Percentiles rank a stretch among this genome's conserved stretches.
Conservation (phyloP, 2,329 filamentous ascomycete genomes). For the Fusarium camptoceras region DNA sequence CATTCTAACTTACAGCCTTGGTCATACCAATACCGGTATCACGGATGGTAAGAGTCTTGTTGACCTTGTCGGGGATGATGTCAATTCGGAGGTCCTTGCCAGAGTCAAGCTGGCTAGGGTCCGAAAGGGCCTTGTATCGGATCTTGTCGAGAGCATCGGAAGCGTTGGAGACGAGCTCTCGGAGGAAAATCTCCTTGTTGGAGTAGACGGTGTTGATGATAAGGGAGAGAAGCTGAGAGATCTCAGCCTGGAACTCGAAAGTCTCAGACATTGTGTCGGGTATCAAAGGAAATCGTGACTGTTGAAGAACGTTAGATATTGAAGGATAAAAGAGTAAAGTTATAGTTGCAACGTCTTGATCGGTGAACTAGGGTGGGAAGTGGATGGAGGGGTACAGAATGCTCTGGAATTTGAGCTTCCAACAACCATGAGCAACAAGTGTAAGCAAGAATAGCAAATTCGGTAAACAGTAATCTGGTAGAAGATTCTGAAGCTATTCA, state of each 20-base stretch:
- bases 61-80: slow-evolving; percentile 97
- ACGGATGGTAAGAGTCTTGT: slow-evolving; percentile 96
- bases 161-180: slow-evolving; percentile 98
- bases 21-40: slow-evolving; percentile 99
- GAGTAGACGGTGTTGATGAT: slow-evolving; percentile 99
- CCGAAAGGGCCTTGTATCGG: slow-evolving; percentile 96
- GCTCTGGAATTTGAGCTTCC: slow-evolving; percentile 24
- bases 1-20: slow-evolving; percentile 84
- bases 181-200: slow-evolving; percentile 99
- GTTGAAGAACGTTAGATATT: slow-evolving; percentile 33
- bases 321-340: neutral
- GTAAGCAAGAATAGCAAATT: slow-evolving; percentile 1
- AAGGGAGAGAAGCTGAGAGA: slow-evolving; percentile 98
- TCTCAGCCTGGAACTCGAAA: slow-evolving; percentile 99
- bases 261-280: slow-evolving; percentile 87
- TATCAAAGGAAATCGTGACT: slow-evolving; percentile 54
- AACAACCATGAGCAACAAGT: neutral
- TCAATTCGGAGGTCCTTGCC: slow-evolving; percentile 99
- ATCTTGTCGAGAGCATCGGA: slow-evolving; percentile 99
- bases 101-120: slow-evolving; percentile 95
- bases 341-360: slow-evolving; percentile 3
- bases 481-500: slow-evolving; percentile 2
- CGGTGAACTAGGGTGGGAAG: slow-evolving; percentile 20
- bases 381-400: slow-evolving; percentile 39
- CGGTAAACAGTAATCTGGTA: neutral